A percentile compares a stretch with the other conserved stretches of the same genome.
Conservation (phyloP, 106 monocot species). For the Dendrobium catenatum region DNA sequence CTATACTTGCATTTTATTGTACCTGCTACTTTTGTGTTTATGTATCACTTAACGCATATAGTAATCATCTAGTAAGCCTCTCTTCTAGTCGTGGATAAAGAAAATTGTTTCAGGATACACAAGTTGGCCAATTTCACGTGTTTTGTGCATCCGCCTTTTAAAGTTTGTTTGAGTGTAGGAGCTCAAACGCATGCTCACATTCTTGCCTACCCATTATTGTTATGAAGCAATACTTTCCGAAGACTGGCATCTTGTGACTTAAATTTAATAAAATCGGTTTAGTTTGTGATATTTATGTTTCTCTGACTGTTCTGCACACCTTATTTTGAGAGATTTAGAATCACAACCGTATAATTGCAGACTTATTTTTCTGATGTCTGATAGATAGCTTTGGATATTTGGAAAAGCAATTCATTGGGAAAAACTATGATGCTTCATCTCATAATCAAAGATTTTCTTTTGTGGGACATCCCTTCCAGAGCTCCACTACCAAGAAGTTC, state of each 20-base stretch:
- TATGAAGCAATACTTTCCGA: not conserved
- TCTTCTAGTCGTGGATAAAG: not conserved
- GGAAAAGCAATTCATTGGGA: slow-evolving; percentile 18
- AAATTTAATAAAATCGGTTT: not conserved
- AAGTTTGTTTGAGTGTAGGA: not conserved
- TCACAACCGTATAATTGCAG: not conserved
- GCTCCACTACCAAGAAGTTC: slow-evolving; percentile 10
- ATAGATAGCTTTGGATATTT: slow-evolving; percentile 19
- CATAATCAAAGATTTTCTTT: slow-evolving; percentile 6
- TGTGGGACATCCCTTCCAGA: slow-evolving; percentile 8
- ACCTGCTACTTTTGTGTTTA: no score
- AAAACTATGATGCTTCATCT: slow-evolving; percentile 10
- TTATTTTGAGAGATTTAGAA: not conserved
- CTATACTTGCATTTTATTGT: no score
- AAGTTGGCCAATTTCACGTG: not conserved
- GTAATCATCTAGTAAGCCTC: not conserved
- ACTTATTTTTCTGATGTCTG: not conserved
- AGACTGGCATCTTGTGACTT: not conserved
- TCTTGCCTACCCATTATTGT: not conserved
- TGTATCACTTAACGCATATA: no score
- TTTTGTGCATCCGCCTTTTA: not conserved
- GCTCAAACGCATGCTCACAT: not conserved
- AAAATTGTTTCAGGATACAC: not conserved
- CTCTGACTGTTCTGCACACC: not conserved
- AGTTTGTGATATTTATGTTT: not conserved